Evolutionary conservation across 2,329 filamentous ascomycete genomes (phyloP), one percentile per base, ranked within the genome.

Genomic region (Hypocreales sp.): DNA sequence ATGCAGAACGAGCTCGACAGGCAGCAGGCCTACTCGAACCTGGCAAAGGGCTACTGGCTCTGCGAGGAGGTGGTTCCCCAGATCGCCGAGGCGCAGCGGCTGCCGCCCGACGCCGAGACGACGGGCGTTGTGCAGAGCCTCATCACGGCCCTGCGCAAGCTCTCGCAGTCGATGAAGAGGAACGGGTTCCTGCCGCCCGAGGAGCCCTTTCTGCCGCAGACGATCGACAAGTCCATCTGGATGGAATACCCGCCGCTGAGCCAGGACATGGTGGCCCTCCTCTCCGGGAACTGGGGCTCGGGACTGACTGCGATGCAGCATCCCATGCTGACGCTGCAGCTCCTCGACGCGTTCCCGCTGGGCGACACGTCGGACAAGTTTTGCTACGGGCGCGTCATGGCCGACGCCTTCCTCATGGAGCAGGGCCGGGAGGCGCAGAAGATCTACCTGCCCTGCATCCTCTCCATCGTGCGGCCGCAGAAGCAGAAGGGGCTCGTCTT

Each of bases 31-130:
- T 84, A 92, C 41, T 67, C 87, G 2, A 82, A 93, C 48, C 59
- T 94, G 27, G 76, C 81, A 15, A 94, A 93, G 48, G 66, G 75
- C 1, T 78, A 81, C 48, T 94, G 86, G 84, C 70, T 93, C n/a
- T 63, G 55, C 15, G 61, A 69, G 27, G 54, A 66, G 27, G 53
- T 62, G 2, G 50, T 72, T 6, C 60, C 64, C 2, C 63, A 70
- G 31, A 48, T 67, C 4, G 45, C 56, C 7, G 51, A 53, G 17
- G 49, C 51, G 14, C 62, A 57, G 24, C 56, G 49, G 7, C 50
- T 53, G 23, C 42, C 51, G 0, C 45, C 51, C 3, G 56, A 61
- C 25, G 41, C 48, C n/a, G 63, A 71, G 33, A 47, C 67, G 8
- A 56, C 64, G 12, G 60, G 63, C 11, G 59, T 66, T 12, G 58